Evolutionary conservation across 345 rosid genomes (phyloP).

Genomic region (Camelina neglecta): DNA sequence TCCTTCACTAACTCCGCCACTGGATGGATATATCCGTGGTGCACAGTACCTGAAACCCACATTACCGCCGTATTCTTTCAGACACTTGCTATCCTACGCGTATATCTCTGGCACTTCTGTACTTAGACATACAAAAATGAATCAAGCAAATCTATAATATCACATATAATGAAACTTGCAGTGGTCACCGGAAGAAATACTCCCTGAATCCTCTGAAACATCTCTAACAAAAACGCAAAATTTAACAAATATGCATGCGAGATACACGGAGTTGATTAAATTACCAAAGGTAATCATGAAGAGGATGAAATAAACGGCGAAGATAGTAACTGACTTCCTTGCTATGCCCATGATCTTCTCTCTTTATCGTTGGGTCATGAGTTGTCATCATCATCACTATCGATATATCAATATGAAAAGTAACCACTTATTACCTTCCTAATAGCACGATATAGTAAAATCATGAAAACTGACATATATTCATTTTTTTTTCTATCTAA

Average conservation of each 20-base stretch:
- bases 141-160: background rate
- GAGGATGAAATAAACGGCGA: background rate
- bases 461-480: background rate
- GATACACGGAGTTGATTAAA: background rate
- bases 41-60: constrained; percentile 42
- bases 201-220: background rate
- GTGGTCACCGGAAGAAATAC: background rate
- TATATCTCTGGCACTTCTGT: constrained; percentile 36
- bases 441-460: background rate
- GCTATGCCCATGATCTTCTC: background rate
- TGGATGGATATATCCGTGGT: constrained; percentile 30
- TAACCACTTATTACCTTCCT: background rate
- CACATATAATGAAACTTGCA: background rate
- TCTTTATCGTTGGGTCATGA: constrained; percentile 7
- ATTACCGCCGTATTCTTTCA: constrained; percentile 35
- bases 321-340: constrained; percentile 10
- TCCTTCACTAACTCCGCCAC: too few species aligned
- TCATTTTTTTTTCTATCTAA: background rate
- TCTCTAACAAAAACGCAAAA: too few species aligned
- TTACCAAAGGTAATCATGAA: constrained; percentile 6
- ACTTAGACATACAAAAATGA: background rate
- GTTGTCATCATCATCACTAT: background rate
- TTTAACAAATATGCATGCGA: background rate
- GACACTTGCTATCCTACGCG: constrained; percentile 29
- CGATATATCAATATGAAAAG: background rate